Evolutionary conservation across 2,329 filamentous ascomycete species (phyloP).

Genomic region (Fusarium liriodendri): DNA sequence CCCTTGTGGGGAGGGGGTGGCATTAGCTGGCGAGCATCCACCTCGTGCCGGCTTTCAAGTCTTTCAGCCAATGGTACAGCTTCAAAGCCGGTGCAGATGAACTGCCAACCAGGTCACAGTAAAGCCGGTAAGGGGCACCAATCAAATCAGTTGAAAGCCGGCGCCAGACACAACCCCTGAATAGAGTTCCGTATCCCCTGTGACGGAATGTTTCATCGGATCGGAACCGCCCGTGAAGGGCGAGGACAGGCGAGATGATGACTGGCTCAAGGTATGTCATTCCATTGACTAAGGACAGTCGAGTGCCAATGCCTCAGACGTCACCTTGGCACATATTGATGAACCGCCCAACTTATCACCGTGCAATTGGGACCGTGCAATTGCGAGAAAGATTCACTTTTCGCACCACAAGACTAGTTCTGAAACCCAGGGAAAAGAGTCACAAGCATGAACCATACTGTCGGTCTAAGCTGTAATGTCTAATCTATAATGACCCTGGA

Average conservation of each 20-base stretch:
- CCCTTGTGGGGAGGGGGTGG: neutral
- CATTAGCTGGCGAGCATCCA: neutral
- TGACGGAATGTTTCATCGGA: neutral
- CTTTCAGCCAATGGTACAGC: neutral
- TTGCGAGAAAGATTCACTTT: neutral
- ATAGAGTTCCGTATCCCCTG: neutral
- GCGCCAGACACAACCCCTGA: neutral
- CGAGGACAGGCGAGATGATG: neutral
- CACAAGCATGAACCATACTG: neutral
- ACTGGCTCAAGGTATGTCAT: neutral
- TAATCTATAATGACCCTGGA: conserved; percentile 34
- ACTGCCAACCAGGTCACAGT: neutral
- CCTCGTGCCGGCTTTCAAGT: neutral
- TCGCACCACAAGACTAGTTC: neutral
- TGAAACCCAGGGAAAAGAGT: neutral
- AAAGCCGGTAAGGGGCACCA: neutral
- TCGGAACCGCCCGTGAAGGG: neutral
- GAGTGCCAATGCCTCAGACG: neutral
- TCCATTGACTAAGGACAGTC: neutral
- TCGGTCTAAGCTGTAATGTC: conserved; percentile 20
- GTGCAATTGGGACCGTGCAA: neutral
- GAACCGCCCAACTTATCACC: neutral
- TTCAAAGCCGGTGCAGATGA: neutral
- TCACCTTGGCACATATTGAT: neutral
- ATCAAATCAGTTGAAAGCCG: conserved; percentile 12